Percentiles rank a stretch among this genome's conserved stretches.
phyloP scores from a whole-genome alignment of 805 yeast species.

The Scheffersomyces spartinae region DNA sequence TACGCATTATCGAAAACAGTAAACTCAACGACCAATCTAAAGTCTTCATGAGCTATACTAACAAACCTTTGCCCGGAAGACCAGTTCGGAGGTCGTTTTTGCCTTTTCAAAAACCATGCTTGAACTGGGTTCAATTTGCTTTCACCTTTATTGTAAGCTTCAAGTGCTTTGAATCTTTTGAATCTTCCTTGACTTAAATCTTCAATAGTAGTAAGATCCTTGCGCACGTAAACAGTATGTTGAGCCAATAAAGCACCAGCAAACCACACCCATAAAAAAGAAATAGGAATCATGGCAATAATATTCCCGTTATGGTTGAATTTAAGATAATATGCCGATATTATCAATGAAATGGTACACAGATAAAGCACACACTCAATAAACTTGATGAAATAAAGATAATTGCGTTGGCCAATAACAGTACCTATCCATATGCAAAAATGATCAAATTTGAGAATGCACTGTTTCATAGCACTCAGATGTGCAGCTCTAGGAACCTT shows the following conservation, averaged over 20 bases:
- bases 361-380: slow-evolving; percentile 22
- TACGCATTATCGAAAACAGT: slow-evolving; percentile 15
- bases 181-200: slow-evolving; percentile 30
- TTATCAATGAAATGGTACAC: slow-evolving; percentile 18
- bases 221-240: slow-evolving; percentile 32
- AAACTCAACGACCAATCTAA: slow-evolving; percentile 19
- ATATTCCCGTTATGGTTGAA: slow-evolving; percentile 31
- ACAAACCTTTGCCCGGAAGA: slow-evolving; percentile 21
- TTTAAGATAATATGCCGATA: background rate
- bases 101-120: slow-evolving; percentile 8
- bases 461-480: slow-evolving; percentile 39
- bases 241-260: slow-evolving; percentile 28
- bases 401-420: slow-evolving; percentile 60
- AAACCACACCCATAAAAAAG: slow-evolving; percentile 36
- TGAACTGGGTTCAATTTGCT: background rate
- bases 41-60: slow-evolving; percentile 11
- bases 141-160: slow-evolving; percentile 4
- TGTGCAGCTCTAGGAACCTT: slow-evolving; percentile 66
- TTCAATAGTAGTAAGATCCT: slow-evolving; percentile 51
- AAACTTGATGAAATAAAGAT: slow-evolving; percentile 46
- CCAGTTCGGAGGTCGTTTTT: too few relatives aligned
- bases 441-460: slow-evolving; percentile 76
- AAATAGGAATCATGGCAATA: slow-evolving; percentile 33
- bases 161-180: slow-evolving; percentile 10
- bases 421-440: slow-evolving; percentile 70